Conservation (phyloP, 495 filamentous ascomycete species). For the Penicillium maclennaniae region DNA sequence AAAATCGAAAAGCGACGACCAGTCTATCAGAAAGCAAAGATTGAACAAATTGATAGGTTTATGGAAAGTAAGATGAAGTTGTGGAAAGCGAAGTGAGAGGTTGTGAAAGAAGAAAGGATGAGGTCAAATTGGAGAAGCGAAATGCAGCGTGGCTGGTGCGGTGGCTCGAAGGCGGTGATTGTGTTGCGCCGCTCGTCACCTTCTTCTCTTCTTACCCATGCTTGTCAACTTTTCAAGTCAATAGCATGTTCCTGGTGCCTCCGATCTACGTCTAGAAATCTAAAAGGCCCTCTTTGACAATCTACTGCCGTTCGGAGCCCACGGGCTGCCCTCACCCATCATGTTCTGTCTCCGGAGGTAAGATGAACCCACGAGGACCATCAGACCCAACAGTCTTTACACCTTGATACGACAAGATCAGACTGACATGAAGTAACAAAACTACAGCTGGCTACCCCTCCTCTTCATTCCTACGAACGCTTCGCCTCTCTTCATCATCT, state of each 20-base stretch:
- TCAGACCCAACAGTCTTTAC: neutral
- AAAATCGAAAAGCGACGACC: constrained; percentile 11
- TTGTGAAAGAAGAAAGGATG: constrained; percentile 1
- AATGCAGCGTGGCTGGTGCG: constrained; percentile 22
- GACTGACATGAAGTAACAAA: constrained; percentile 27
- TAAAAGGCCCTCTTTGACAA: neutral
- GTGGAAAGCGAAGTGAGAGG: constrained; percentile 19
- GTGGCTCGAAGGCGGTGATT: neutral
- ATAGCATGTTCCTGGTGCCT: neutral
- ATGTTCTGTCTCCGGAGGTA: constrained; percentile 89
- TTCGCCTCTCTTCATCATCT: constrained; percentile 79
- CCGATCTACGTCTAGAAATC: neutral
- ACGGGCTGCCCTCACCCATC: constrained; percentile 12
- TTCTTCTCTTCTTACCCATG: neutral
- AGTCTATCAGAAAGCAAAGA: neutral
- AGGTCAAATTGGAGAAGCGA: constrained; percentile 16
- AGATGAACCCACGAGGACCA: constrained; percentile 11
- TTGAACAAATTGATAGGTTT: constrained; percentile 1
- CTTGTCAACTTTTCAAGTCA: neutral
- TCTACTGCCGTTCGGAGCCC: neutral
- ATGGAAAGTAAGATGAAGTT: constrained; percentile 11
- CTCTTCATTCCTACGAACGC: constrained; percentile 62
- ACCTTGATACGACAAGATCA: neutral
- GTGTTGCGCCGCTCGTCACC: neutral
- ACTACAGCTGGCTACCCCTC: constrained; percentile 46